phyloP scores from a whole-genome alignment of 805 yeast species.

The Candida anglica region DNA sequence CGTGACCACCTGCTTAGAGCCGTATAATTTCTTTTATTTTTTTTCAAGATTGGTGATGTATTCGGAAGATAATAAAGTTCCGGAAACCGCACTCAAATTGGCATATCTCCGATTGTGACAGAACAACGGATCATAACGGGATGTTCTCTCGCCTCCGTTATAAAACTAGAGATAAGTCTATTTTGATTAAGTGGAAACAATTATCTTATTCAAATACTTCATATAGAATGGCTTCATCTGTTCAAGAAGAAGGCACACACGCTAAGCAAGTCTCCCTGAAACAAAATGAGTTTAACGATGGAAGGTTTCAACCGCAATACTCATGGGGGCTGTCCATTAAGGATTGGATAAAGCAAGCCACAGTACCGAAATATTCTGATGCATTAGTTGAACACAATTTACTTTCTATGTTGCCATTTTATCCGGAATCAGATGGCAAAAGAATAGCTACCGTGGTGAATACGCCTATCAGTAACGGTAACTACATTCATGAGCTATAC shows the following conservation, averaged over 20 bases:
- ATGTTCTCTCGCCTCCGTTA: too few relatives aligned
- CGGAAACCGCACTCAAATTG: too few relatives aligned
- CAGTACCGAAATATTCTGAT: conserved; percentile 16
- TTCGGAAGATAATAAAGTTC: too few relatives aligned
- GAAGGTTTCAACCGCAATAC: conserved; percentile 12
- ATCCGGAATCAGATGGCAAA: conserved; percentile 47
- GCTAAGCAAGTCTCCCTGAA: conserved; percentile 1
- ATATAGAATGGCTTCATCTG: conserved; percentile 2
- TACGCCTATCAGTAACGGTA: conserved; percentile 51
- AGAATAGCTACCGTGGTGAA: conserved; percentile 46
- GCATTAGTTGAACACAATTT: conserved; percentile 35
- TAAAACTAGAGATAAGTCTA: background rate
- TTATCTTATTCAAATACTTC: background rate
- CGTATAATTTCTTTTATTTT: too few relatives aligned
- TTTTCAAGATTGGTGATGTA: too few relatives aligned
- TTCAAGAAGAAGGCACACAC: too few relatives aligned
- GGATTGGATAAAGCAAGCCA: conserved; percentile 30
- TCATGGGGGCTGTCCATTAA: conserved; percentile 14
- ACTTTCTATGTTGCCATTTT: conserved; percentile 56
- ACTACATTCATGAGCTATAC: conserved; percentile 73
- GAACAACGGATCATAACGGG: too few relatives aligned
- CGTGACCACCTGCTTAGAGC: too few relatives aligned
- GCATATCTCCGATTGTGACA: too few relatives aligned
- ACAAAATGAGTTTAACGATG: conserved; percentile 15
- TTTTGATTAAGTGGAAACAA: background rate